Evolutionary conservation across 805 yeast species (phyloP).

Genomic region (Candida ortonii): DNA sequence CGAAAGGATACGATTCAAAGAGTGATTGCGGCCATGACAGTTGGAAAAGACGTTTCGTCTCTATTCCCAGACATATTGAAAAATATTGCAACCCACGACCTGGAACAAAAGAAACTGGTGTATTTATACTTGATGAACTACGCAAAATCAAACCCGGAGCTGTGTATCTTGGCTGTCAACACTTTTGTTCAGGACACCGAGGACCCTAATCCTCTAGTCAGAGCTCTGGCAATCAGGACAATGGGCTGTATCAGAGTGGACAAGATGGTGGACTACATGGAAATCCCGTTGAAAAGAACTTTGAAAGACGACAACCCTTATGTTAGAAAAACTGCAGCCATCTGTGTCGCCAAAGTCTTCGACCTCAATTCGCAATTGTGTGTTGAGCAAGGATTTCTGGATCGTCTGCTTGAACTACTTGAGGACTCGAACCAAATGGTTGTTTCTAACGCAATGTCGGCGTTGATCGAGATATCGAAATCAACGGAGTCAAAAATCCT

Average conservation of each 20-base stretch:
- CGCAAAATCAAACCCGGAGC: constrained; percentile 94
- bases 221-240: constrained; percentile 95
- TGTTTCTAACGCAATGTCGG: constrained; percentile 87
- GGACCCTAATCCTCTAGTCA: constrained; percentile 92
- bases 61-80: constrained; percentile 94
- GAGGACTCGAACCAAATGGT: constrained; percentile 96
- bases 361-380: constrained; percentile 81
- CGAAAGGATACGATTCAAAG: constrained; percentile 95
- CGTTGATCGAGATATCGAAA: constrained; percentile 70
- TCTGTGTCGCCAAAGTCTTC: constrained; percentile 92
- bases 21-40: constrained; percentile 97
- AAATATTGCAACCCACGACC: constrained; percentile 93
- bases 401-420: constrained; percentile 60
- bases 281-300: constrained; percentile 81
- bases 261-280: constrained; percentile 92
- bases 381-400: constrained; percentile 81
- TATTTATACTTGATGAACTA: constrained; percentile 94
- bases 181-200: constrained; percentile 94
- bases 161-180: constrained; percentile 92
- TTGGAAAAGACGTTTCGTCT: constrained; percentile 93
- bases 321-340: constrained; percentile 95
- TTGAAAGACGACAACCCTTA: constrained; percentile 92
- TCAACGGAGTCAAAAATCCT: constrained; percentile 31
- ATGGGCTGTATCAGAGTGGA: constrained; percentile 98
- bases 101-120: constrained; percentile 94